A percentile compares a stretch with the other conserved stretches of the same genome.
phyloP scores from a whole-genome alignment of 441 rosid species.

The Raphanus hybrid region DNA sequence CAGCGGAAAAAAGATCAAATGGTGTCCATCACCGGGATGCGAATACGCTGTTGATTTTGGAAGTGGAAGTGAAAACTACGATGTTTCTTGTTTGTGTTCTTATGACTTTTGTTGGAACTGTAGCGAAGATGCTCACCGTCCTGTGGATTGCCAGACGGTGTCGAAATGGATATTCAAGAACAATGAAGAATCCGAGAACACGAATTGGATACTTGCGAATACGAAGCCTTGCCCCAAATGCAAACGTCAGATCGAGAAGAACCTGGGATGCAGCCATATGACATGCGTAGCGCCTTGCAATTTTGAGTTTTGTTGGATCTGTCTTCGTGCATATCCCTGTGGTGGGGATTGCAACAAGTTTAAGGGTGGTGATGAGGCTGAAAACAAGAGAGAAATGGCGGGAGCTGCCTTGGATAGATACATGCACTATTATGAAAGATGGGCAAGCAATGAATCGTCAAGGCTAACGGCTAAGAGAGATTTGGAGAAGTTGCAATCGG shows the following conservation, averaged over 20 bases:
- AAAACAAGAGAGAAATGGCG: slow-evolving; percentile 39
- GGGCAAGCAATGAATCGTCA: slow-evolving; percentile 59
- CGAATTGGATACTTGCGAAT: slow-evolving; percentile 29
- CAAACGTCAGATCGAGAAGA: slow-evolving; percentile 72
- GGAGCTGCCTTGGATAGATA: slow-evolving; percentile 51
- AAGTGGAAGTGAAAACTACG: neutral
- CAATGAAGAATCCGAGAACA: slow-evolving; percentile 7
- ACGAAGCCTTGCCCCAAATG: slow-evolving; percentile 83
- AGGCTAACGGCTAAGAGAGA: slow-evolving; percentile 50
- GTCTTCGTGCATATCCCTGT: slow-evolving; percentile 16
- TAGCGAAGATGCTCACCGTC: slow-evolving; percentile 8
- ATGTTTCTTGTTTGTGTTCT: slow-evolving; percentile 17
- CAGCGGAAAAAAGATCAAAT: slow-evolving; percentile 47
- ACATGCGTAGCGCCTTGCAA: slow-evolving; percentile 38
- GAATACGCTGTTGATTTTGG: slow-evolving; percentile 48
- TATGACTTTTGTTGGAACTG: slow-evolving; percentile 6
- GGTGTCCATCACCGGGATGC: slow-evolving; percentile 73
- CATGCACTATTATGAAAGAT: slow-evolving; percentile 65
- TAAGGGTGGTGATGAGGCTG: neutral
- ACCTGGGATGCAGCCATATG: slow-evolving; percentile 67
- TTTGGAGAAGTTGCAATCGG: slow-evolving; percentile 42
- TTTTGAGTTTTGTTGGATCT: neutral
- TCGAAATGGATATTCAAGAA: neutral
- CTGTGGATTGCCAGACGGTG: neutral
- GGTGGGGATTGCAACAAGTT: slow-evolving; percentile 24